Percentiles rank a stretch among this genome's conserved stretches.
Conservation (phyloP, 257 asterid genomes). For the Przewalskia tangutica region DNA sequence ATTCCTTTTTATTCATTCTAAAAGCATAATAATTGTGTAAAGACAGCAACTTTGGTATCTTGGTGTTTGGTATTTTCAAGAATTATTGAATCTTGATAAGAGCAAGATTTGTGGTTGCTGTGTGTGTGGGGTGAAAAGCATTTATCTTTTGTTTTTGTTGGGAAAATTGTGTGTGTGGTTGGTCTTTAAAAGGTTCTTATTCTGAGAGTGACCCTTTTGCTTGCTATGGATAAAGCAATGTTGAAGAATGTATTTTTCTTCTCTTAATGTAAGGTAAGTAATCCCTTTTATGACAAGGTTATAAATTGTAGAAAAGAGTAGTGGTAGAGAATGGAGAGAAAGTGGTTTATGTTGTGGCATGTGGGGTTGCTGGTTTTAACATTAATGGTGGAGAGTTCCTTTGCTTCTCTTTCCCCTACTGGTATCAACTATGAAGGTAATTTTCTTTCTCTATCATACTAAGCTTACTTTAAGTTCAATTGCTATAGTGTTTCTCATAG, state of each 20-base stretch:
- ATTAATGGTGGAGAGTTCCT: constrained; percentile 34
- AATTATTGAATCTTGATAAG: neutral
- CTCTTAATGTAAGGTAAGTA: neutral
- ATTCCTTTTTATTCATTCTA: no score
- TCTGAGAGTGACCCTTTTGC: neutral
- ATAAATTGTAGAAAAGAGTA: neutral
- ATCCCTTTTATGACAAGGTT: neutral
- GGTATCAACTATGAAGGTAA: constrained; percentile 97
- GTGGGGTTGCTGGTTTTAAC: constrained; percentile 32
- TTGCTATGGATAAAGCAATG: neutral
- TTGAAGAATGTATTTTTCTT: neutral
- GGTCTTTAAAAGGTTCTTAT: neutral
- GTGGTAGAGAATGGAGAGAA: constrained; percentile 39
- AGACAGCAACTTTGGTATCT: constrained; percentile 29
- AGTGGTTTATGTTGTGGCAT: constrained; percentile 27
- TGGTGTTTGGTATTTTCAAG: constrained; percentile 16
- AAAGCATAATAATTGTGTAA: constrained; percentile 8
- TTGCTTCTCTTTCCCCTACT: constrained; percentile 89
- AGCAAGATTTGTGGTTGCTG: constrained; percentile 12
- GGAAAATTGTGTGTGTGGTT: neutral
- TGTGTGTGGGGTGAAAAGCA: neutral
- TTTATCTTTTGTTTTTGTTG: constrained; percentile 13
- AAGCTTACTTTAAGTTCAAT: neutral
- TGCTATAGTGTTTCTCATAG: neutral
- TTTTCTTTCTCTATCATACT: neutral